A percentile compares a stretch with the other conserved stretches of the same genome.
Conservation (phyloP, 2,329 filamentous ascomycete species). For the Pezicula carpinea region DNA sequence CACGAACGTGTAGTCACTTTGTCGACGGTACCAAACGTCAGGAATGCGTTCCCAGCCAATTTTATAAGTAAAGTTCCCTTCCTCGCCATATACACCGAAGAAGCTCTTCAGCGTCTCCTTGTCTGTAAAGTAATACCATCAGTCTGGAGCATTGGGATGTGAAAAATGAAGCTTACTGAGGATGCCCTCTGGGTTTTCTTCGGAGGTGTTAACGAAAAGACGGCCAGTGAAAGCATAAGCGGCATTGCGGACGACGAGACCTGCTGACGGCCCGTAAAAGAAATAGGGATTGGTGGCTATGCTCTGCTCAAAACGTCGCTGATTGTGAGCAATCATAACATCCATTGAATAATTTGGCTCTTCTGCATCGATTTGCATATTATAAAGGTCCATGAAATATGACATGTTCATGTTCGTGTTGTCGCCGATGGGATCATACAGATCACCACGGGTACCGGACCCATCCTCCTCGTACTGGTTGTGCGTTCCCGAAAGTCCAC, state of each 20-base stretch:
- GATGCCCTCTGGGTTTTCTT: constrained; percentile 30
- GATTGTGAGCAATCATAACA: constrained; percentile 12
- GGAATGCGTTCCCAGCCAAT: constrained; percentile 5
- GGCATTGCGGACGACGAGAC: constrained; percentile 43
- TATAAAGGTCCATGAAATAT: constrained; percentile 42
- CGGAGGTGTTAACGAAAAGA: constrained; percentile 39
- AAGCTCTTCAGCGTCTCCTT: constrained; percentile 15
- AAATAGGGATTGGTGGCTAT: constrained; percentile 44
- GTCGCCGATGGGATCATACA: constrained; percentile 37
- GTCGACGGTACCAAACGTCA: constrained; percentile 1
- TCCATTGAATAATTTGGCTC: constrained; percentile 1
- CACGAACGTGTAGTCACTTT: neutral
- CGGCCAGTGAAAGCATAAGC: constrained; percentile 40
- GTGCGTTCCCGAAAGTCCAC: constrained; percentile 18
- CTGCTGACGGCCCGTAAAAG: constrained; percentile 47
- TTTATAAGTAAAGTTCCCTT: neutral
- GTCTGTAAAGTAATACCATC: neutral
- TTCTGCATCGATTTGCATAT: constrained; percentile 13
- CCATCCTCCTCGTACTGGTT: constrained; percentile 21
- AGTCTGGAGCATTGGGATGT: neutral
- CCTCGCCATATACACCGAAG: neutral
- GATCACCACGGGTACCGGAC: constrained; percentile 18
- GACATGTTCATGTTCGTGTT: constrained; percentile 44
- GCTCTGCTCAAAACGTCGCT: constrained; percentile 31
- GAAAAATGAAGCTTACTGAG: constrained; percentile 27